A percentile compares a stretch with the other conserved stretches of the same genome.
Conservation (phyloP, 306 rosid species). For the Gynostemma pentaphyllum region DNA sequence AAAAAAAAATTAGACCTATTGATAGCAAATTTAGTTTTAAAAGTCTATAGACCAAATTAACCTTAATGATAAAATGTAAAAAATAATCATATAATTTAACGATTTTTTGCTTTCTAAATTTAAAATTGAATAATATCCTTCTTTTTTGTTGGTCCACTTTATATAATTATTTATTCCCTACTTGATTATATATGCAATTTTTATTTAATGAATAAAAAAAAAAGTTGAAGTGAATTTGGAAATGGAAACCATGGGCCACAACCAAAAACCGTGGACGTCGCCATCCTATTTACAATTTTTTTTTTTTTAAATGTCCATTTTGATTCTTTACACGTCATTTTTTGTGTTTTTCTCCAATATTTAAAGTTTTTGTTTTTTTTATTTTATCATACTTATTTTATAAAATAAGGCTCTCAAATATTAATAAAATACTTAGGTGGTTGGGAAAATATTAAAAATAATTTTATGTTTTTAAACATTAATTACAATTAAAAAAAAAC, state of each 20-base stretch:
- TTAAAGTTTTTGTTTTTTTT: neutral
- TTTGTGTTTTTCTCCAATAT: neutral
- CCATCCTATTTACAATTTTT: neutral
- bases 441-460: no score
- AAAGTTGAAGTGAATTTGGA: neutral
- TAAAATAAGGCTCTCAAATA: neutral
- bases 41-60: no score
- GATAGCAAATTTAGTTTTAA: no score
- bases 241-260: conserved; percentile 17
- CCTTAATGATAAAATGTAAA: no score
- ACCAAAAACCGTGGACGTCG: conserved; percentile 31
- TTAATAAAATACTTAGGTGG: no score
- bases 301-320: neutral
- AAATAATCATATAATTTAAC: no score
- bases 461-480: no score
- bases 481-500: no score
- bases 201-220: no score
- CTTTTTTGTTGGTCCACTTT: neutral
- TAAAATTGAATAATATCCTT: neutral
- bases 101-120: neutral
- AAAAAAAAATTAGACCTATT: no score
- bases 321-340: neutral
- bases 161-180: neutral
- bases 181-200: no score
- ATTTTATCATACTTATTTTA: neutral